Conservation (phyloP, 2,329 filamentous ascomycete species). For the Cladophialophora yegresii region DNA sequence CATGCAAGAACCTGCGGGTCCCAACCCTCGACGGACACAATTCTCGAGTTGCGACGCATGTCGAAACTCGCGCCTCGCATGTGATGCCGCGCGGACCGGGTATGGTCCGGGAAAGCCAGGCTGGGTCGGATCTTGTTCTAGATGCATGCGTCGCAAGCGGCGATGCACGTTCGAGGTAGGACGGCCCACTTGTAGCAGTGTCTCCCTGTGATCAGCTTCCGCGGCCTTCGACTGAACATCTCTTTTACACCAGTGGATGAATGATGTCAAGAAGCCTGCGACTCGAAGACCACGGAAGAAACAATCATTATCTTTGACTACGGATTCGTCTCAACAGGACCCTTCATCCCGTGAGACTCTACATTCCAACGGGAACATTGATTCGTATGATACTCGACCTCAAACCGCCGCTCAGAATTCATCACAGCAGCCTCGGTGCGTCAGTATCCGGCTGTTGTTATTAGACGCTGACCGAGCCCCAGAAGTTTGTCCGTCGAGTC, state of each 20-base stretch:
- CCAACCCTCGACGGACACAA: constrained; percentile 9
- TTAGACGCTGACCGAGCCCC: background rate
- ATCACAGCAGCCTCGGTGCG: background rate
- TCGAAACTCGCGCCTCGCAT: constrained; percentile 11
- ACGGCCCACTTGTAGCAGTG: constrained; percentile 2
- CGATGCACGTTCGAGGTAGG: constrained; percentile 33
- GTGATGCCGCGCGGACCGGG: constrained; percentile 17
- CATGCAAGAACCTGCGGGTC: constrained; percentile 3
- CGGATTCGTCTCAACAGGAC: background rate
- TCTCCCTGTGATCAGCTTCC: background rate
- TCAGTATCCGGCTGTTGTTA: background rate
- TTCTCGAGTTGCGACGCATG: constrained; percentile 16
- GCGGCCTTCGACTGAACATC: background rate
- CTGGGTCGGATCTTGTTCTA: constrained; percentile 33
- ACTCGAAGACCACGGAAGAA: constrained; percentile 11
- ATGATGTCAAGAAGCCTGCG: constrained; percentile 14
- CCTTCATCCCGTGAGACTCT: constrained; percentile 8
- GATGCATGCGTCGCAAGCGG: constrained; percentile 34
- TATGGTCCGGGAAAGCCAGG: constrained; percentile 30
- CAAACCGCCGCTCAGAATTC: background rate
- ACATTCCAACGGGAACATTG: background rate
- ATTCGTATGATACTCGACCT: background rate
- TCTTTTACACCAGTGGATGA: constrained; percentile 23
- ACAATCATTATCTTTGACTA: constrained; percentile 1
- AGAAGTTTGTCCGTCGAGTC: constrained; percentile 10